Conservation (phyloP, 1,284 basidiomycete genomes). For the Rhizoctonia solani region DNA sequence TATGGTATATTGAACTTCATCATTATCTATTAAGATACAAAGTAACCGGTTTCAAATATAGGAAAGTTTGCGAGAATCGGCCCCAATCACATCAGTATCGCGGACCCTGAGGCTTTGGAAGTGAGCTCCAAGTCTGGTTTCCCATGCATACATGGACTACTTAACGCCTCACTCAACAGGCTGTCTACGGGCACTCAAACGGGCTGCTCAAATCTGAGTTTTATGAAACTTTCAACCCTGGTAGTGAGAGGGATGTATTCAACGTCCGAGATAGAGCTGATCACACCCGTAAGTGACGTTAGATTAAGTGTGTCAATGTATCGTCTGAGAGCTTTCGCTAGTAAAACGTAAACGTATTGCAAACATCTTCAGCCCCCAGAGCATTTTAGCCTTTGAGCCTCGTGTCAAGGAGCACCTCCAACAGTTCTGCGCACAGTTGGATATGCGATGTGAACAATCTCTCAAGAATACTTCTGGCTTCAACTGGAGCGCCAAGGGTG, state of each 20-base stretch:
- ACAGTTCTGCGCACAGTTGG: background rate
- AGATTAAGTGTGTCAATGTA: too few species aligned
- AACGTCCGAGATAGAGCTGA: background rate
- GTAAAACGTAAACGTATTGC: background rate
- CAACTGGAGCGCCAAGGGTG: background rate
- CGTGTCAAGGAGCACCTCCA: background rate
- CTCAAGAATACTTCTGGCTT: slow-evolving; percentile 48
- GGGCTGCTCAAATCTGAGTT: background rate
- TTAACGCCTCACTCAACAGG: background rate
- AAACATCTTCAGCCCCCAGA: background rate
- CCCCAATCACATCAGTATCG: slow-evolving; percentile 83
- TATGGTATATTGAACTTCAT: slow-evolving; percentile 52
- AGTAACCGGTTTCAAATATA: background rate
- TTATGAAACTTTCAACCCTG: background rate
- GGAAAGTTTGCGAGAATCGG: slow-evolving; percentile 74
- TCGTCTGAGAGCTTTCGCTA: background rate
- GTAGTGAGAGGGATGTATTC: background rate
- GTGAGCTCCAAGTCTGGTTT: background rate
- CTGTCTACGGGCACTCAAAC: background rate
- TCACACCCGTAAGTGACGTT: background rate
- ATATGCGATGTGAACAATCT: background rate
- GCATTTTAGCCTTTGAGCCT: background rate
- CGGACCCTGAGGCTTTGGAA: slow-evolving; percentile 75
- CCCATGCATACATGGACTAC: background rate
- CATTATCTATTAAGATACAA: too few species aligned